These are phyloP conservation scores for Lathyrus oleraceus DNA, from an alignment of 306 rosid genomes.

Conservation along the genomic window DNA sequence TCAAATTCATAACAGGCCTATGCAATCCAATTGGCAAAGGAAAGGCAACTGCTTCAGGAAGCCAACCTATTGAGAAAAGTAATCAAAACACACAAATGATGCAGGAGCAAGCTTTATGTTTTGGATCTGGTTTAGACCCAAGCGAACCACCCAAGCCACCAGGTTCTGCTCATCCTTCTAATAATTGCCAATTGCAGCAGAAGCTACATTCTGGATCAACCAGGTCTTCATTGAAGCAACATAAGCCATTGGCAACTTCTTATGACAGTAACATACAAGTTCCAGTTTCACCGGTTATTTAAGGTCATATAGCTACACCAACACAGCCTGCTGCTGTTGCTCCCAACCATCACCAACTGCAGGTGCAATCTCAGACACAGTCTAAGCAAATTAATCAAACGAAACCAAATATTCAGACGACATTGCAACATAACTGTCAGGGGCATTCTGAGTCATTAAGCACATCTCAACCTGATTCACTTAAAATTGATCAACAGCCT, in stretches of 20 bases:
- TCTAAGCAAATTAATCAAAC: conserved; percentile 68
- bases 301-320: conserved; percentile 53
- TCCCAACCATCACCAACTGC: conserved; percentile 62
- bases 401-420: conserved; percentile 64
- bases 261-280: conserved; percentile 66
- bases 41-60: too few relatives aligned
- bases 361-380: conserved; percentile 52
- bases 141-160: conserved; percentile 66
- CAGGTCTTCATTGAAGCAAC: conserved; percentile 62
- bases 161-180: conserved; percentile 64
- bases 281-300: conserved; percentile 54
- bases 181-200: conserved; percentile 68
- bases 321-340: conserved; percentile 53
- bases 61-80: too few relatives aligned
- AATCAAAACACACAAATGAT: too few relatives aligned
- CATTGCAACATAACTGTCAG: conserved; percentile 61
- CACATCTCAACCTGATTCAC: too few relatives aligned
- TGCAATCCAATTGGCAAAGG: too few relatives aligned
- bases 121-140: too few relatives aligned
- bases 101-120: too few relatives aligned
- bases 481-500: too few relatives aligned
- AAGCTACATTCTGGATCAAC: conserved; percentile 61
- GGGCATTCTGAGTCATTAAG: too few relatives aligned
- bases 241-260: conserved; percentile 57
- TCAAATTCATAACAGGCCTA: too few relatives aligned